Percentiles rank a stretch among this genome's conserved stretches.
phyloP scores from a whole-genome alignment of 176 grass and related monocot genomes.

The Aegilops tauschii region DNA sequence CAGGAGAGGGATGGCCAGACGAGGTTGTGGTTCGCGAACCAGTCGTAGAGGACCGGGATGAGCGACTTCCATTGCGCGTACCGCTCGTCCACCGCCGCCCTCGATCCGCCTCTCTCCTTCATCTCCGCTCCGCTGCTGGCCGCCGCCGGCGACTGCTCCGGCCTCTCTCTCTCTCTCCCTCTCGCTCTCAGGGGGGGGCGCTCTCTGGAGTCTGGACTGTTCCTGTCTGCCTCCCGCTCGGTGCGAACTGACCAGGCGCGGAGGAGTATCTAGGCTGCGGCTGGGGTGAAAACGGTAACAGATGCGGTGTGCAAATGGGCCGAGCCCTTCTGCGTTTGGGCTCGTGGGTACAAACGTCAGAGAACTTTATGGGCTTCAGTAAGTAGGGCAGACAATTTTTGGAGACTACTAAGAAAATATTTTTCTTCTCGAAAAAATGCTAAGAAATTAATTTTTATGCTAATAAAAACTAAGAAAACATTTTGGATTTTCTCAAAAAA shows the following conservation, averaged over 20 bases:
- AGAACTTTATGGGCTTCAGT: background rate
- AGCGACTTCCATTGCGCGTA: conserved; percentile 90
- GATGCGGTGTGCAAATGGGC: background rate
- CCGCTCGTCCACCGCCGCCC: conserved; percentile 68
- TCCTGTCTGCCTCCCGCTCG: background rate
- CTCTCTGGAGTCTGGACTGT: background rate
- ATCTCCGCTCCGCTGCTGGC: conserved; percentile 10
- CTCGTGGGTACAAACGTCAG: background rate
- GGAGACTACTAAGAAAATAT: no score
- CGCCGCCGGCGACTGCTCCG: conserved; percentile 25
- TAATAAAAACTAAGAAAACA: no score
- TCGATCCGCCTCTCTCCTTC: conserved; percentile 55
- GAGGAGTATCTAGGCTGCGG: conserved; percentile 15
- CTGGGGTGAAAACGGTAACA: background rate
- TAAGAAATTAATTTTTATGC: no score
- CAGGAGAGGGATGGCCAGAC: conserved; percentile 93
- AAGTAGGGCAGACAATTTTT: background rate
- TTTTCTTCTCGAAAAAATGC: no score
- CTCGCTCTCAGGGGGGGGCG: conserved; percentile 32
- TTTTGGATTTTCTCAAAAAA: no score
- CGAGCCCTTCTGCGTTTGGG: background rate
- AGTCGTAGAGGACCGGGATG: conserved; percentile 90
- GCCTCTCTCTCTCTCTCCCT: background rate
- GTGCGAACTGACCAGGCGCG: background rate
- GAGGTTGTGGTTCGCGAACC: conserved; percentile 93